Evolutionary conservation across 2,329 filamentous ascomycete genomes (phyloP).

Genomic region (Arthrobotrys sphaeroides): DNA sequence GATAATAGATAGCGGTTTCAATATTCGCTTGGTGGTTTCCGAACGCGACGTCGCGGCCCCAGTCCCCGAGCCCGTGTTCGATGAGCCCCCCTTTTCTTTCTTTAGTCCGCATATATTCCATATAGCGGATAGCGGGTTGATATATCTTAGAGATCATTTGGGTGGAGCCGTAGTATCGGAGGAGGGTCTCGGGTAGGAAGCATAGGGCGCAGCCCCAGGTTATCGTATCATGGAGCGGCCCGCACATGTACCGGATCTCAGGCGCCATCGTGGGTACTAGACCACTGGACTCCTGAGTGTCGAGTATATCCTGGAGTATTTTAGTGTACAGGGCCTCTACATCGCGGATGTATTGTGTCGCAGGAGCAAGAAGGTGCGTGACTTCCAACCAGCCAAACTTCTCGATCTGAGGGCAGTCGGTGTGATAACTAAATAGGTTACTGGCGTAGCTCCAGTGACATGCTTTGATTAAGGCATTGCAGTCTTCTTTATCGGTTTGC

Average conservation of each 20-base stretch:
- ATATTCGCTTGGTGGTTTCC: slow-evolving; percentile 64
- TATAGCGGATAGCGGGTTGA: slow-evolving; percentile 61
- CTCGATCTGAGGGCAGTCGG: slow-evolving; percentile 64
- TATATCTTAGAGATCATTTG: slow-evolving; percentile 61
- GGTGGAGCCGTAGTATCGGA: slow-evolving; percentile 62
- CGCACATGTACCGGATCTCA: slow-evolving; percentile 65
- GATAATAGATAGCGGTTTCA: slow-evolving; percentile 63
- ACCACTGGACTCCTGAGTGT: slow-evolving; percentile 63
- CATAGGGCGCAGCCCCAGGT: slow-evolving; percentile 63
- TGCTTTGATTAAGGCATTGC: slow-evolving; percentile 63
- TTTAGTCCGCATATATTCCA: slow-evolving; percentile 62
- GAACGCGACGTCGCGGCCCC: slow-evolving; percentile 63
- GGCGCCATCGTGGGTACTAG: slow-evolving; percentile 65
- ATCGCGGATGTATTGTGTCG: slow-evolving; percentile 64
- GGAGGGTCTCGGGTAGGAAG: slow-evolving; percentile 61
- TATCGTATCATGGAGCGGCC: slow-evolving; percentile 64
- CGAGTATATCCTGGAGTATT: slow-evolving; percentile 64
- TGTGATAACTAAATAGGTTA: slow-evolving; percentile 65
- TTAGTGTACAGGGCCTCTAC: slow-evolving; percentile 65
- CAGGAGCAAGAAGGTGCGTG: slow-evolving; percentile 63
- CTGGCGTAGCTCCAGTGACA: slow-evolving; percentile 64
- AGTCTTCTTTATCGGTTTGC: slow-evolving; percentile 62
- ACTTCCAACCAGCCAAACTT: slow-evolving; percentile 66
- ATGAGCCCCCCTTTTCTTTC: slow-evolving; percentile 63
- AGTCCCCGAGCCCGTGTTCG: slow-evolving; percentile 63